Percentiles rank a stretch among this genome's conserved stretches.
These are phyloP conservation scores for Limnanthes douglasii DNA, from an alignment of 345 rosid species.

Conservation along the genomic window DNA sequence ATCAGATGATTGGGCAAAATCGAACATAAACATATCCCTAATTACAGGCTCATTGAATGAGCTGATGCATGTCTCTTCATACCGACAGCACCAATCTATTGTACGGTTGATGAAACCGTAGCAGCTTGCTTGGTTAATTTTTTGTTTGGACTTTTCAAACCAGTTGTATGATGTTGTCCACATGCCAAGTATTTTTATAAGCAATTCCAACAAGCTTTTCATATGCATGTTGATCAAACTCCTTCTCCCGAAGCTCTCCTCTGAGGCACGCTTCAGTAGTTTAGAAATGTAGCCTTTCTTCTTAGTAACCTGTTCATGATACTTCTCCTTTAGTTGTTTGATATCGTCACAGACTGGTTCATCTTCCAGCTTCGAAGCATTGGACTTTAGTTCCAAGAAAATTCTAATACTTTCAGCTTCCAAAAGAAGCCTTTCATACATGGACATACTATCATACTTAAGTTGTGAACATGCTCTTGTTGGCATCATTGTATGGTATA, in stretches of 20 bases:
- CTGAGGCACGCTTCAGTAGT: slow-evolving; percentile 46
- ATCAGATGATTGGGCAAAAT: slow-evolving; percentile 21
- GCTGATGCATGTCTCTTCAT: slow-evolving; percentile 70
- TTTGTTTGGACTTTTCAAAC: slow-evolving; percentile 65
- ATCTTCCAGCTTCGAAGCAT: slow-evolving; percentile 31
- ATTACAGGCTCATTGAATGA: slow-evolving; percentile 71
- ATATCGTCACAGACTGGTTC: slow-evolving; percentile 49
- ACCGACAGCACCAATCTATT: slow-evolving; percentile 48
- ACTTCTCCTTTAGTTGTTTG: slow-evolving; percentile 41
- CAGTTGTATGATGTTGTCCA: slow-evolving; percentile 38
- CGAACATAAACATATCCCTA: slow-evolving; percentile 41
- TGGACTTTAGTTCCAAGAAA: slow-evolving; percentile 56
- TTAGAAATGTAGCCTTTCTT: slow-evolving; percentile 50
- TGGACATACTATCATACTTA: slow-evolving; percentile 42
- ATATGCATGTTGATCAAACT: slow-evolving; percentile 49
- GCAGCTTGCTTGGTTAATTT: slow-evolving; percentile 87
- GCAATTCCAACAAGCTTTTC: slow-evolving; percentile 77
- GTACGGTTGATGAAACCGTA: slow-evolving; percentile 56
- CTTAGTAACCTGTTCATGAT: slow-evolving; percentile 52
- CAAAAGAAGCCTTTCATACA: slow-evolving; percentile 54
- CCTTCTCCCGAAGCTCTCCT: slow-evolving; percentile 58
- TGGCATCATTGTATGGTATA: slow-evolving; percentile 24
- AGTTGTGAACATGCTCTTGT: slow-evolving; percentile 27
- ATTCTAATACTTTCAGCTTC: slow-evolving; percentile 80
- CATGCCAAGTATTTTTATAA: slow-evolving; percentile 65